Percentiles rank a stretch among this genome's conserved stretches.
These are phyloP conservation scores for Nothopassalora personata DNA, from an alignment of 2,329 filamentous ascomycete species.

Conservation along the genomic window DNA sequence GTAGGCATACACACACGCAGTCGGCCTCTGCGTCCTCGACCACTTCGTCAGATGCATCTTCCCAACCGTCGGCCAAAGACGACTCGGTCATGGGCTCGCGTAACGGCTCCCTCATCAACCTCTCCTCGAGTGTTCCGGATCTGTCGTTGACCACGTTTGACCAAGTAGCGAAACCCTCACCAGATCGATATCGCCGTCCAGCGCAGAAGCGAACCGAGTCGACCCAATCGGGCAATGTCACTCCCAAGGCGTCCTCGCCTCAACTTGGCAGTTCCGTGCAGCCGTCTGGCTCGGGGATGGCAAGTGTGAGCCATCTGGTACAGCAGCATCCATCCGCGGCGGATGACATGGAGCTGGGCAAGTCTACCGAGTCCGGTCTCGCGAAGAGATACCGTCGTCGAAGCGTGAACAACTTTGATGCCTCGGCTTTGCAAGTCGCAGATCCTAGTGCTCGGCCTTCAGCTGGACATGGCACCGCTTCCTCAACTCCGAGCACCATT, in stretches of 20 bases:
- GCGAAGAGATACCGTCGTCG: constrained; percentile 73
- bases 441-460: constrained; percentile 22
- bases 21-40: constrained; percentile 39
- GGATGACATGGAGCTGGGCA: constrained; percentile 65
- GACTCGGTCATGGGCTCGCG: constrained; percentile 31
- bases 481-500: constrained; percentile 30
- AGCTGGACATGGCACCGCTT: constrained; percentile 25
- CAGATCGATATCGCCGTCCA: constrained; percentile 76
- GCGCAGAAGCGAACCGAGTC: constrained; percentile 51
- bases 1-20: constrained; percentile 36
- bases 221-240: constrained; percentile 33
- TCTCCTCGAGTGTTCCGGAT: constrained; percentile 50
- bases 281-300: constrained; percentile 52
- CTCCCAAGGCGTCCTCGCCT: constrained; percentile 22
- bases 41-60: constrained; percentile 46
- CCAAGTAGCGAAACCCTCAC: constrained; percentile 60
- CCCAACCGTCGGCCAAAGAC: constrained; percentile 31
- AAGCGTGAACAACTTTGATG: constrained; percentile 67
- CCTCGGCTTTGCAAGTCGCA: constrained; percentile 23
- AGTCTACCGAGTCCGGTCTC: constrained; percentile 56
- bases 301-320: constrained; percentile 49
- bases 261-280: constrained; percentile 36
- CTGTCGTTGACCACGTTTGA: constrained; percentile 52
- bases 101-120: constrained; percentile 39
- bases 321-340: constrained; percentile 32